These are phyloP conservation scores for Diaporthe amygdali DNA, from an alignment of 2,329 filamentous ascomycete species.

Conservation along the genomic window DNA sequence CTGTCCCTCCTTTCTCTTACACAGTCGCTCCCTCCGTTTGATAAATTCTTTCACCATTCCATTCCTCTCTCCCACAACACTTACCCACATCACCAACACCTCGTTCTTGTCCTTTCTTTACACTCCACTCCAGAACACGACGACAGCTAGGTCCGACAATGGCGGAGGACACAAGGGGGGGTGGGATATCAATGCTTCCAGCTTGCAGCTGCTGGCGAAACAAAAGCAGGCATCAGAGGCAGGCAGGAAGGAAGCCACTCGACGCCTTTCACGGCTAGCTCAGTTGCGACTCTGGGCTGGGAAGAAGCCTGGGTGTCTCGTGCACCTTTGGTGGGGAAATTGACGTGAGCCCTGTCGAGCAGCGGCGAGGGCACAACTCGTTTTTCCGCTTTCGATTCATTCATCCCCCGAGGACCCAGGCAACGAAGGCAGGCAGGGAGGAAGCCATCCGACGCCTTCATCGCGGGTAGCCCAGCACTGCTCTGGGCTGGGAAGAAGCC, in stretches of 20 bases:
- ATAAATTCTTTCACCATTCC: no score
- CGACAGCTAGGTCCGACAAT: neutral
- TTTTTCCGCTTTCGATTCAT: no score
- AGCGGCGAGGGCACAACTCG: neutral
- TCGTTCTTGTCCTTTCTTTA: no score
- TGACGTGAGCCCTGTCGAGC: conserved; percentile 1
- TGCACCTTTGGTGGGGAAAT: neutral
- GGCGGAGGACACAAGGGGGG: neutral
- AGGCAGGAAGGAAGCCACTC: neutral
- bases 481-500: neutral
- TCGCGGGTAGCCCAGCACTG: neutral
- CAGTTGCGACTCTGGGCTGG: neutral
- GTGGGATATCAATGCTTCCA: neutral
- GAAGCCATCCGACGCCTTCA: neutral
- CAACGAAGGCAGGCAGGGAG: conserved; percentile 1
- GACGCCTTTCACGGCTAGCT: neutral
- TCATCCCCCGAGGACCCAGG: neutral
- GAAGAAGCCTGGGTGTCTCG: conserved; percentile 1
- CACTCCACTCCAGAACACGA: neutral
- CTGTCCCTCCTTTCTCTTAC: no score
- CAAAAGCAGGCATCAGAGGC: neutral
- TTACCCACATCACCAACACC: no score
- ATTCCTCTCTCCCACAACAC: no score
- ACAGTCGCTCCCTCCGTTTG: no score
- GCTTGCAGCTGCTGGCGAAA: no score